Conservation (phyloP, 2,329 filamentous ascomycete species). For the Chaetomiaceae sp. region DNA sequence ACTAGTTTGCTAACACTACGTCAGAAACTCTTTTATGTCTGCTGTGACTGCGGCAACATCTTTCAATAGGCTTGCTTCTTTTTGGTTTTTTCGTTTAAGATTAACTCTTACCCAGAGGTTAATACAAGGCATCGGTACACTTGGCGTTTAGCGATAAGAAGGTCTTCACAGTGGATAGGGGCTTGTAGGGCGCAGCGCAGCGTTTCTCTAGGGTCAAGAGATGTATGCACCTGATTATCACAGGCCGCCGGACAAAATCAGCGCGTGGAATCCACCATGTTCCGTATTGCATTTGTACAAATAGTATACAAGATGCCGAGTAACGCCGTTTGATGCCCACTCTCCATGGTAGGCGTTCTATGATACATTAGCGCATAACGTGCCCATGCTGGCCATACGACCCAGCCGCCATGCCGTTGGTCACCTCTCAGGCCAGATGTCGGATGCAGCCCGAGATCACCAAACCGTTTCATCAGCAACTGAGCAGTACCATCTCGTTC, state of each 20-base stretch:
- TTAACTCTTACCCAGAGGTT: not conserved
- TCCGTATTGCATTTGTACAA: constrained; percentile 19
- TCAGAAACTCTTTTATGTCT: constrained; percentile 90
- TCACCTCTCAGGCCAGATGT: no score
- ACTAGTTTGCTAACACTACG: constrained; percentile 26
- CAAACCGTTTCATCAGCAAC: not conserved
- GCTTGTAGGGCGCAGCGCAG: constrained; percentile 1
- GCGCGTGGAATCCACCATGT: not conserved
- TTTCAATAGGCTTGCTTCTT: constrained; percentile 49
- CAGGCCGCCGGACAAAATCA: not conserved
- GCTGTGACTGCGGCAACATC: constrained; percentile 88
- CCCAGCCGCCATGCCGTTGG: not conserved
- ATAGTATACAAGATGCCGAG: constrained; percentile 22
- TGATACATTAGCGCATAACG: not conserved
- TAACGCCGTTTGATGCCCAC: constrained; percentile 16
- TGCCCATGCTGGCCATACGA: no score
- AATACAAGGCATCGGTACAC: constrained; percentile 19
- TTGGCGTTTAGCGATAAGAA: constrained; percentile 17
- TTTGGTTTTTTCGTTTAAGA: no score
- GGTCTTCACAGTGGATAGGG: constrained; percentile 1
- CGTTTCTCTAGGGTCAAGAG: constrained; percentile 8
- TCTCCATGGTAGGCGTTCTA: not conserved
- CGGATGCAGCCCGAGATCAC: not conserved
- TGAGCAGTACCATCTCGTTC: no score
- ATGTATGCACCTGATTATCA: not conserved